Percentiles rank a stretch among this genome's conserved stretches.
phyloP scores from a whole-genome alignment of 495 filamentous ascomycete genomes.

The Penicillium fimorum region DNA sequence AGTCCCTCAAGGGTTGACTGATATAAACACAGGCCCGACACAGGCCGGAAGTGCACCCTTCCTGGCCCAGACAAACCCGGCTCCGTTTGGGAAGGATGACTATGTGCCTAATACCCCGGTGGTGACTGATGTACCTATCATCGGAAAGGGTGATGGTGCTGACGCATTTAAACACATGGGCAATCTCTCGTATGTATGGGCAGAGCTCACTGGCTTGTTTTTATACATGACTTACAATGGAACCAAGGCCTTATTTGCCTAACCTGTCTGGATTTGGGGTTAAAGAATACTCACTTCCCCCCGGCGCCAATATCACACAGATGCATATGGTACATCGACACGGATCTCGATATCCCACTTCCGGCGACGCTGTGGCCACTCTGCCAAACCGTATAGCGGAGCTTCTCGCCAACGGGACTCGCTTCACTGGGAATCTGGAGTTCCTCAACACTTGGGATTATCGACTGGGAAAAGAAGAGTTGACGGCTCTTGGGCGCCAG shows the following conservation, averaged over 20 bases:
- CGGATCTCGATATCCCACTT: conserved; percentile 43
- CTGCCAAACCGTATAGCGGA: conserved; percentile 36
- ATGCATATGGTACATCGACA: conserved; percentile 51
- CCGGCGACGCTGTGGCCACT: conserved; percentile 24
- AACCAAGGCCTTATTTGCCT: conserved; percentile 22
- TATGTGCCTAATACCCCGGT: conserved; percentile 57
- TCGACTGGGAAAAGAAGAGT: conserved; percentile 42
- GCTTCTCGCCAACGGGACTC: conserved; percentile 27
- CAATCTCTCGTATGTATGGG: conserved; percentile 31
- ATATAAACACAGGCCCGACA: conserved; percentile 48
- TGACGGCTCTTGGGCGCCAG: conserved; percentile 52
- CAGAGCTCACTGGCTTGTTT: neutral
- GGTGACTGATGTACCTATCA: conserved; percentile 55
- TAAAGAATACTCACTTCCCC: conserved; percentile 54
- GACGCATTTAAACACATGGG: conserved; percentile 59
- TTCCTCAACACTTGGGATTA: conserved; percentile 56
- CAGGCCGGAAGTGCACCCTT: conserved; percentile 56
- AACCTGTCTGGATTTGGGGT: conserved; percentile 51
- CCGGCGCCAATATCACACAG: conserved; percentile 53
- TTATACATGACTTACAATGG: neutral
- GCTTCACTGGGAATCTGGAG: conserved; percentile 45
- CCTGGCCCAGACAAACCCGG: conserved; percentile 54
- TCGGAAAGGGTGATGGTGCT: conserved; percentile 42
- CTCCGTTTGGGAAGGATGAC: conserved; percentile 47
- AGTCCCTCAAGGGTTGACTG: neutral